Conservation (phyloP, 305 asterid genomes). For the Caryopteris hybrid region DNA sequence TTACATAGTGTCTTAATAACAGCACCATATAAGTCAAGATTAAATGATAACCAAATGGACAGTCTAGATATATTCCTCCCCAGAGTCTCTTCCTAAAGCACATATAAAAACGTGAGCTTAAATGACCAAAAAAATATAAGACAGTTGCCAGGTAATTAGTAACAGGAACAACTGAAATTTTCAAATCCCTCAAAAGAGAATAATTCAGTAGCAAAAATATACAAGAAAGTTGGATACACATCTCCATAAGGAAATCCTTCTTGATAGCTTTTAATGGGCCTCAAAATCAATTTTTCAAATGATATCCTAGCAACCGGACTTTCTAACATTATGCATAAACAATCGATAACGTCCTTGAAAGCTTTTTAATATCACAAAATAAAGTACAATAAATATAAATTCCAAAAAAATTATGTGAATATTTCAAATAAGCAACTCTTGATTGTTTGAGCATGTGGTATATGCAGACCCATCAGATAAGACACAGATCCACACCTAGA, state of each 20-base stretch:
- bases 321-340: background rate
- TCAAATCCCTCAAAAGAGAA: background rate
- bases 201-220: background rate
- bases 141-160: background rate
- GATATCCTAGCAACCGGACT: background rate
- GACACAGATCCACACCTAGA: background rate
- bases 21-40: background rate
- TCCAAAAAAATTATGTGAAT: background rate
- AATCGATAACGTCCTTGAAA: background rate
- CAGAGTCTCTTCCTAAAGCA: background rate
- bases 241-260: background rate
- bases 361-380: background rate
- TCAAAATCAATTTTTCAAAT: background rate
- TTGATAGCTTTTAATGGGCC: background rate
- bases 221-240: background rate
- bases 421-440: background rate
- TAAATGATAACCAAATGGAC: background rate
- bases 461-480: slow-evolving; percentile 1
- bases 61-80: background rate
- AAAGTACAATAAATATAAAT: background rate
- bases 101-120: background rate
- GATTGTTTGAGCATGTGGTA: background rate
- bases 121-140: background rate
- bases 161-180: background rate
- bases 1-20: background rate